Percentiles rank a stretch among this genome's conserved stretches.
phyloP scores from a whole-genome alignment of 257 asterid species.

The Eucommia ulmoides region DNA sequence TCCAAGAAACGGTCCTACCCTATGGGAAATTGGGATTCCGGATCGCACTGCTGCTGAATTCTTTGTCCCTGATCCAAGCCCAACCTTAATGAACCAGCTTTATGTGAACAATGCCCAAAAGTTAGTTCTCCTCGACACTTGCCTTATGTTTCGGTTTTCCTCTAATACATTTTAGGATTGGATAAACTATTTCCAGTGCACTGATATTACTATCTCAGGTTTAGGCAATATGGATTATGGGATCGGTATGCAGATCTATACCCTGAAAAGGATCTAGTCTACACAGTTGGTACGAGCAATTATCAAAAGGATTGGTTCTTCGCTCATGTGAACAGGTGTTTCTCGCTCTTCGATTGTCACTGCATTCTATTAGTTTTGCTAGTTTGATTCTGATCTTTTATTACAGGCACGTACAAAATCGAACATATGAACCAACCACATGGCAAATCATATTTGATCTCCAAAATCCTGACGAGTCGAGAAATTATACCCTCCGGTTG shows the following conservation, averaged over 20 bases:
- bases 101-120: slow-evolving; percentile 1
- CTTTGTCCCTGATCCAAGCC: slow-evolving; percentile 33
- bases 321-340: slow-evolving; percentile 45
- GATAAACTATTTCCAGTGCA: not conserved
- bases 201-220: slow-evolving; percentile 21
- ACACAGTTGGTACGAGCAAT: slow-evolving; percentile 30
- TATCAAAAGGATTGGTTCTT: slow-evolving; percentile 48
- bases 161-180: too few species aligned
- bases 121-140: not conserved
- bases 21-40: slow-evolving; percentile 74
- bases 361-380: not conserved
- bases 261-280: slow-evolving; percentile 32
- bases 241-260: slow-evolving; percentile 25
- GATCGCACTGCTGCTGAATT: slow-evolving; percentile 60
- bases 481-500: slow-evolving; percentile 55
- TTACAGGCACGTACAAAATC: slow-evolving; percentile 25
- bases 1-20: slow-evolving; percentile 44
- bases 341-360: not conserved
- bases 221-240: slow-evolving; percentile 61
- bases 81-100: slow-evolving; percentile 17
- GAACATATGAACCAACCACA: slow-evolving; percentile 27
- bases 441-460: slow-evolving; percentile 50
- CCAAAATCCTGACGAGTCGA: slow-evolving; percentile 4
- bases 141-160: not conserved
- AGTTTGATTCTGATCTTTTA: not conserved